phyloP scores from a whole-genome alignment of 768 basidiomycete species.

The Erythrobasidium yunnanense region DNA sequence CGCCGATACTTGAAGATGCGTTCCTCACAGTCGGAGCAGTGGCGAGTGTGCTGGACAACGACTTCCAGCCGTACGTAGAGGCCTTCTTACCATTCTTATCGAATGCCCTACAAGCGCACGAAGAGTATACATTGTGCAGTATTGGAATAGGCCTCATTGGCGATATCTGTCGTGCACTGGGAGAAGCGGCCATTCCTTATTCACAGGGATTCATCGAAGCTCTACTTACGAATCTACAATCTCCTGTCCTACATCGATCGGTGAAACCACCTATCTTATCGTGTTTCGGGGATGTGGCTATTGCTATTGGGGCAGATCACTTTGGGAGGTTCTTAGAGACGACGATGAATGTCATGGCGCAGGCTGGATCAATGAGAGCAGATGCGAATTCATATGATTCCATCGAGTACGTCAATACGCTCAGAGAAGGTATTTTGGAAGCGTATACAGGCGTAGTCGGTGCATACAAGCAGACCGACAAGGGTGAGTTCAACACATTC shows the following conservation, averaged over 20 bases:
- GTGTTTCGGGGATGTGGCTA: constrained; percentile 91
- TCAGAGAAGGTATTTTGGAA: constrained; percentile 91
- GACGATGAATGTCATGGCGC: constrained; percentile 78
- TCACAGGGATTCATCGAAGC: constrained; percentile 82
- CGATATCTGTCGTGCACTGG: constrained; percentile 88
- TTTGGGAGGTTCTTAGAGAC: constrained; percentile 85
- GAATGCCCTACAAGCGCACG: constrained; percentile 78
- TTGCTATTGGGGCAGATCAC: constrained; percentile 63
- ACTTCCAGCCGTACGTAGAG: constrained; percentile 69
- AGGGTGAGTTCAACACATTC: constrained; percentile 48
- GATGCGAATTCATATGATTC: constrained; percentile 86
- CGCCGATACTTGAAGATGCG: constrained; percentile 89
- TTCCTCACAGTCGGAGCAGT: constrained; percentile 87
- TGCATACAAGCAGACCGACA: constrained; percentile 70
- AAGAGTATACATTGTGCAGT: constrained; percentile 89
- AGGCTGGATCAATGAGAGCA: constrained; percentile 77
- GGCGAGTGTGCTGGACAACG: constrained; percentile 66
- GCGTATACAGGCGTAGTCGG: constrained; percentile 92
- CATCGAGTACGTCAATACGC: constrained; percentile 75
- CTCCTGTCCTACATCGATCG: constrained; percentile 75
- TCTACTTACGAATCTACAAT: constrained; percentile 78
- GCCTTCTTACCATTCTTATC: constrained; percentile 78
- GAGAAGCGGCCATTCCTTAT: constrained; percentile 70
- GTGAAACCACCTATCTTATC: constrained; percentile 95
- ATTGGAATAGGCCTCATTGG: constrained; percentile 93